A percentile compares a stretch with the other conserved stretches of the same genome.
phyloP scores from a whole-genome alignment of 75 land plant species.

The Cryptomeria japonica region DNA sequence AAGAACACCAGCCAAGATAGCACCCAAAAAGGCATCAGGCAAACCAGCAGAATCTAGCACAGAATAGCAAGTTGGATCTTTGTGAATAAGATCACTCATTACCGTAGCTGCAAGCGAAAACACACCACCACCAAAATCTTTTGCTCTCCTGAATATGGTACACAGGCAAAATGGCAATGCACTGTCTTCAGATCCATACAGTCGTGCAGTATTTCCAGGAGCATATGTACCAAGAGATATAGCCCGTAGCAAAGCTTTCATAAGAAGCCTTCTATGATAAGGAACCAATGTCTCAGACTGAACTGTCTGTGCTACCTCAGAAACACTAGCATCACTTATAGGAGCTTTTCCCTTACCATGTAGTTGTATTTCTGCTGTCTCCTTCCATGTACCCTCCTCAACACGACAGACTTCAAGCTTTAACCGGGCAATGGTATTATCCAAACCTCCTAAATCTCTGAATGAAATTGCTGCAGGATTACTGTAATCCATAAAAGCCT shows the following conservation, averaged over 20 bases:
- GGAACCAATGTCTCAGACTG: conserved; percentile 68
- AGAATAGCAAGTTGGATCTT: conserved; percentile 94
- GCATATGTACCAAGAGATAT: conserved; percentile 94
- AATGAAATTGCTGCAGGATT: conserved; percentile 90
- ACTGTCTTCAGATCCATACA: conserved; percentile 83
- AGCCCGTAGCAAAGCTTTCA: conserved; percentile 86
- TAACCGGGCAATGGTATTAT: conserved; percentile 72
- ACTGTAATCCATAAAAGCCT: conserved; percentile 94
- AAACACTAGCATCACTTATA: conserved; percentile 15
- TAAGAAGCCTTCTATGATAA: conserved; percentile 60
- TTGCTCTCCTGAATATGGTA: conserved; percentile 74
- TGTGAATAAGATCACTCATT: conserved; percentile 97
- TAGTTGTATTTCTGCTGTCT: conserved; percentile 21
- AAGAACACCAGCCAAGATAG: conserved; percentile 79
- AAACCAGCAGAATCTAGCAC: conserved; percentile 82
- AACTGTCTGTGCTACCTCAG: conserved; percentile 28
- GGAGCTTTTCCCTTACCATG: conserved; percentile 38
- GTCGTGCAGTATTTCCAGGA: conserved; percentile 66
- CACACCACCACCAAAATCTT: conserved; percentile 97
- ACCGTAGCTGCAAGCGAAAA: conserved; percentile 94
- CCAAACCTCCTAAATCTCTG: conserved; percentile 91
- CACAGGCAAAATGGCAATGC: conserved; percentile 78
- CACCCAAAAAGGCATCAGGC: conserved; percentile 86
- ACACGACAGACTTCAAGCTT: conserved; percentile 73
- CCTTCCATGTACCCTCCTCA: conserved; percentile 40